Evolutionary conservation across 805 yeast genomes (phyloP), one percentile per base, ranked within the genome.

Genomic region (Metschnikowia dekortorum): DNA sequence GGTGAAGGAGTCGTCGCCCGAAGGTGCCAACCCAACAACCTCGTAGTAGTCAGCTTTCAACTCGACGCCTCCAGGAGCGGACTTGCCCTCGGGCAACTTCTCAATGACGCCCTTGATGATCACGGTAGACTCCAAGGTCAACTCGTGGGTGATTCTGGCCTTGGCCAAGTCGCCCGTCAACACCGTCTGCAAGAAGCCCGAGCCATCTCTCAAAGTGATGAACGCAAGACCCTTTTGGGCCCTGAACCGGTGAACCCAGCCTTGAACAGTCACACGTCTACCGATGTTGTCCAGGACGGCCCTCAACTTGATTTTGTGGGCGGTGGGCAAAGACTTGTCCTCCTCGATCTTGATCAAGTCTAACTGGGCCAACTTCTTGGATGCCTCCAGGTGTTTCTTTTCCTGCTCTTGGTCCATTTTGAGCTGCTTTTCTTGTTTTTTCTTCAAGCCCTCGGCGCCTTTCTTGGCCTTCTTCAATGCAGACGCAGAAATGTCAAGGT

Each of bases 41-140:
- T 87, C 85, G 69, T 91, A 94, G 75, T 79, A 94, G 70, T 94
- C 99, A 49, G 84, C 97, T 54, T 79, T 78, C 61, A 95, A 80
- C 74, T 94, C 99, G 56, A 92, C 95, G 54, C 96, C 96, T 56
- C 98, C 98, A 51, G 97, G 97, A 8, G 99, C 99, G 58, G 86
- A 76, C 70, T 94, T 91, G 55, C 99, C 99, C 68, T 89, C 97
- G 50, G 98, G 98, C 44, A 95, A 77, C 61, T 85, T 81, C 68
- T 81, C 79, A 54, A 94, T 76, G 29, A 81, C 80, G 71, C 99
- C 99, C 66, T 80, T 87, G 52, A 94, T 71, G 45, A 83, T 67
- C 32, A 95, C 78, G 13, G 96, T 85, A 14, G 96, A 79, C 75
- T 94, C 99, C 59, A 92, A 72, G 9, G 99, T 92, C 65, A 95